These are phyloP conservation scores for Podospora australis DNA, from an alignment of 495 filamentous ascomycete species.

Conservation along the genomic window DNA sequence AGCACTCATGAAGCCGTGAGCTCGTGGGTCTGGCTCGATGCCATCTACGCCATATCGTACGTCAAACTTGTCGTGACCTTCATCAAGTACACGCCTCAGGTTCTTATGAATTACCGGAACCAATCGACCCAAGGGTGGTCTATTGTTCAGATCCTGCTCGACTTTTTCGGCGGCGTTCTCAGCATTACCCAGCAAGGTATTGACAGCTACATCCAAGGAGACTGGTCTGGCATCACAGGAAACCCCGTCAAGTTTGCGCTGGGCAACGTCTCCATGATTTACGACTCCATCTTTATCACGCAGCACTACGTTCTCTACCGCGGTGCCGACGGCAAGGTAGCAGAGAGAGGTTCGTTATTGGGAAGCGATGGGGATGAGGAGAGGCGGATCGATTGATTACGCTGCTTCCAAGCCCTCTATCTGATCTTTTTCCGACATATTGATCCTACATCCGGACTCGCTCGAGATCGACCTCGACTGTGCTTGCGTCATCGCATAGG, in stretches of 20 bases:
- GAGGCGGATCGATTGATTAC: background rate
- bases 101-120: conserved; percentile 71
- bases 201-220: conserved; percentile 74
- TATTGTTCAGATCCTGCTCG: conserved; percentile 79
- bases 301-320: conserved; percentile 84
- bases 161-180: conserved; percentile 73
- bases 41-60: conserved; percentile 71
- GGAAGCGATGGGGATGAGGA: conserved; percentile 26
- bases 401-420: no score
- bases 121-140: conserved; percentile 82
- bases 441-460: no score
- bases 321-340: conserved; percentile 19
- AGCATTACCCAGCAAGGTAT: conserved; percentile 75
- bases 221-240: conserved; percentile 85
- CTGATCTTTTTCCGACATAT: no score
- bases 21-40: conserved; percentile 43
- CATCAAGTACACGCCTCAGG: conserved; percentile 89
- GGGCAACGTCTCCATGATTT: conserved; percentile 76
- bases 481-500: no score
- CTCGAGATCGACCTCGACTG: no score
- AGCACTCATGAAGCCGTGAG: conserved; percentile 10
- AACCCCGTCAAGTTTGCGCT: conserved; percentile 89
- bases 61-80: conserved; percentile 84
- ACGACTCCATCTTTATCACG: conserved; percentile 74
- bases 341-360: conserved; percentile 33